Evolutionary conservation across 768 basidiomycete species (phyloP).

Genomic region (Favolaschia claudopus): DNA sequence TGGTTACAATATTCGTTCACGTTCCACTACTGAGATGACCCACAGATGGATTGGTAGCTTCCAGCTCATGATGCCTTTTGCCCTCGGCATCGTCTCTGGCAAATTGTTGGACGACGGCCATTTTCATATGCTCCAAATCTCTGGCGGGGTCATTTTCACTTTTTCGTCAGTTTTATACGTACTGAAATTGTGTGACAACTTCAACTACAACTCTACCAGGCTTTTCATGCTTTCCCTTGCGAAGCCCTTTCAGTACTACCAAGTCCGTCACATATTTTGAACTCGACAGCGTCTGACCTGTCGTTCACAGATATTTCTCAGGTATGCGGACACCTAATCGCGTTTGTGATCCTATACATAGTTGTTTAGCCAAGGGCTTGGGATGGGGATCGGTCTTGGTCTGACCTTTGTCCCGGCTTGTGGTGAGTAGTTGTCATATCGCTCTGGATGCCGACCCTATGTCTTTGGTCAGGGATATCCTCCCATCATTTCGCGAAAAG

Average conservation of each 20-base stretch:
- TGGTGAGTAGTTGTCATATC: slow-evolving; percentile 45
- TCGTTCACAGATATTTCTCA: neutral
- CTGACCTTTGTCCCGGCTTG: slow-evolving; percentile 48
- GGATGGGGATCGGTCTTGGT: slow-evolving; percentile 47
- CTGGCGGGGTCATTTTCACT: slow-evolving; percentile 23
- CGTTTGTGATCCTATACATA: neutral
- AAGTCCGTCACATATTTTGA: slow-evolving; percentile 17
- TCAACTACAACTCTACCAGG: slow-evolving; percentile 32
- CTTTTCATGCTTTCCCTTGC: slow-evolving; percentile 49
- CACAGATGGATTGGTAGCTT: slow-evolving; percentile 34
- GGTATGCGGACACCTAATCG: slow-evolving; percentile 10
- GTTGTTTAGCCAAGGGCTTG: slow-evolving; percentile 31
- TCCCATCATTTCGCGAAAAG: slow-evolving; percentile 50
- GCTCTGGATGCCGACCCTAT: no score
- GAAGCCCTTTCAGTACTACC: slow-evolving; percentile 43
- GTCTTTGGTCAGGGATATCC: no score
- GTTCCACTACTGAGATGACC: no score
- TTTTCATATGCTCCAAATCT: slow-evolving; percentile 20
- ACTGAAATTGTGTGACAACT: neutral
- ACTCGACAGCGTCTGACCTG: neutral
- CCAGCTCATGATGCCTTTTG: slow-evolving; percentile 30
- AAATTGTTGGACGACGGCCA: slow-evolving; percentile 31
- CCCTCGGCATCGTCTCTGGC: slow-evolving; percentile 27
- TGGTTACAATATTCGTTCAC: no score
- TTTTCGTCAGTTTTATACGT: slow-evolving; percentile 24